Percentiles rank a stretch among this genome's conserved stretches.
These are phyloP conservation scores for Alternaria incomplexa DNA, from an alignment of 2,329 filamentous ascomycete species.

Conservation along the genomic window DNA sequence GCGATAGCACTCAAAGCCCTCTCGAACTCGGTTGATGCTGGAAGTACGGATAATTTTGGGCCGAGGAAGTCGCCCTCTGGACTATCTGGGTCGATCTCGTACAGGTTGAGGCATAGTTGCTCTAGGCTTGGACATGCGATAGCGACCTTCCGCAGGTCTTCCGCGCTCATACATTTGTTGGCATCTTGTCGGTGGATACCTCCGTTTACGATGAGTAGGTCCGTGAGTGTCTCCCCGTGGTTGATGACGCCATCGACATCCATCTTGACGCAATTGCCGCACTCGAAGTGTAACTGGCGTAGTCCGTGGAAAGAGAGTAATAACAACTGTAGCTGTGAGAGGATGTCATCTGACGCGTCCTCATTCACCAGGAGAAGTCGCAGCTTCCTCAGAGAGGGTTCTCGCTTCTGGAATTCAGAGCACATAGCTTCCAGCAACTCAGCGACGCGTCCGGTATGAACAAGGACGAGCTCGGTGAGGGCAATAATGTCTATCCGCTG, in stretches of 20 bases:
- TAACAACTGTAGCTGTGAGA: rapidly evolving
- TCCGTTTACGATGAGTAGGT: not conserved
- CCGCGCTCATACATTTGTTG: not conserved
- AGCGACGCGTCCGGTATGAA: not conserved
- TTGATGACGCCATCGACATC: not conserved
- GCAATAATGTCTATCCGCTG: not conserved
- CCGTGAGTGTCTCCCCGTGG: not conserved
- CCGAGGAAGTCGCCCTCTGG: not conserved
- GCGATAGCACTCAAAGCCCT: not conserved
- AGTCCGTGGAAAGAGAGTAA: not conserved
- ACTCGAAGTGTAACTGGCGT: not conserved
- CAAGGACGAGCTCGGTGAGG: not conserved
- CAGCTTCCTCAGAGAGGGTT: not conserved
- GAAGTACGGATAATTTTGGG: not conserved
- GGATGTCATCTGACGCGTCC: rapidly evolving
- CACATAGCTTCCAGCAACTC: not conserved
- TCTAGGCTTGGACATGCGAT: not conserved
- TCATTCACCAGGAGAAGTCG: not conserved
- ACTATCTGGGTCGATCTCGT: not conserved
- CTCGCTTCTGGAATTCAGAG: not conserved
- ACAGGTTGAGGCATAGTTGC: not conserved
- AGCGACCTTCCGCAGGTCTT: not conserved
- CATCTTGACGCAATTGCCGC: not conserved
- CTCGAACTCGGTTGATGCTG: not conserved
- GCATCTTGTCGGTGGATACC: not conserved